Conservation (phyloP, 257 asterid genomes). For the Nicotiana paniculata region DNA sequence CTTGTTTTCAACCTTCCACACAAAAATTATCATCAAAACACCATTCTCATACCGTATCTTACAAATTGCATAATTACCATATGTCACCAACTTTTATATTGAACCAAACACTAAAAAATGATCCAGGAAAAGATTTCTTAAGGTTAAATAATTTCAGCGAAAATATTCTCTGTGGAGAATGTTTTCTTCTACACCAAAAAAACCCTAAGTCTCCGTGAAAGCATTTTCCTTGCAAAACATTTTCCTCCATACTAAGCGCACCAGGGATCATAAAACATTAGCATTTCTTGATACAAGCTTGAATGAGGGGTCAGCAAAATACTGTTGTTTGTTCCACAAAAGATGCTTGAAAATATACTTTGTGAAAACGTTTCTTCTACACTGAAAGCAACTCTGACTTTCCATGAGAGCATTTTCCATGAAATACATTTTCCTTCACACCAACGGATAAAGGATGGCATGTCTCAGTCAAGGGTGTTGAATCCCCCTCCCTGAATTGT, state of each 20-base stretch:
- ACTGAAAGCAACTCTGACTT: not conserved
- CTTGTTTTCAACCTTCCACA: not conserved
- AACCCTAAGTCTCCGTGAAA: not conserved
- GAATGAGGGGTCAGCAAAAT: not conserved
- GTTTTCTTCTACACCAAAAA: not conserved
- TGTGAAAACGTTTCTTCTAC: not conserved
- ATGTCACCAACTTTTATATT: not conserved
- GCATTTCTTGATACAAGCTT: not conserved
- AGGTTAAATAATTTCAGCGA: not conserved
- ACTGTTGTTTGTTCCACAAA: not conserved
- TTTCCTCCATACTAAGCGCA: not conserved
- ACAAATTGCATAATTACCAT: not conserved
- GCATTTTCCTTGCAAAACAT: not conserved
- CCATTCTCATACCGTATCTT: not conserved
- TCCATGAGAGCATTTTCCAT: not conserved
- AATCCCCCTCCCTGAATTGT: no score
- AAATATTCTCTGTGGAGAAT: not conserved
- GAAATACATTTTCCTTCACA: not conserved
- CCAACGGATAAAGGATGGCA: not conserved
- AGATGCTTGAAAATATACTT: not conserved
- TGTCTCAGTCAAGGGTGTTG: no score
- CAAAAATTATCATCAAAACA: not conserved
- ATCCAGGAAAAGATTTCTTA: not conserved
- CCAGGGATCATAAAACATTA: not conserved
- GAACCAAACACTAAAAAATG: not conserved